Evolutionary conservation across 2,329 filamentous ascomycete species (phyloP), one percentile per base, ranked within the genome.

Genomic region (Orbilia ellipsospora): DNA sequence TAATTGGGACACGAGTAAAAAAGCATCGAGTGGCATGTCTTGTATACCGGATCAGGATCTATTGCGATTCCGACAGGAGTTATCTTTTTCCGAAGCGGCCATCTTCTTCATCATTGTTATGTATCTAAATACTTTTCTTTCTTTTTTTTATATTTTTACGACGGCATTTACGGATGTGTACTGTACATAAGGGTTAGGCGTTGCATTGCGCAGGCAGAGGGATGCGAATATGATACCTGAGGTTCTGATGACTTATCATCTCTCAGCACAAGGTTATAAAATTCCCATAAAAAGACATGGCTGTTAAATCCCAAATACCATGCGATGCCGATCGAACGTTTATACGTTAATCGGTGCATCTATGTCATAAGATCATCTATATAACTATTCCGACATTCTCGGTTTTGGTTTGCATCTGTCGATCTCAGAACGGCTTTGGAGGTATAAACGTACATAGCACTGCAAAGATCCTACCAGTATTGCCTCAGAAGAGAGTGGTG

Each of bases 151-250:
- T 44, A 31, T 51, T 40, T 64, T 68, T 52, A 74, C 63, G 63
- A 68, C 54, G 40, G 63, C 63, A 74, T 68, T 68, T 62, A 45
- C 57, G 70, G 70, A 74, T 74, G 70, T 67, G 16, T 15, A 67
- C 44, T 73, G 69, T 73, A 73, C 57, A 73, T 67, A 62, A 67
- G 70, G 40, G n/a, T 23, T 63, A 59, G 70, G 70, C 70, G 70
- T 74, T 74, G 63, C 51, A 68, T 63, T 64, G 57, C 51, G 56
- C 36, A 54, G 64, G 63, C 5, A 44, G 51, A 74, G 55, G 28
- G 50, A 23, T 68, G 42, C 51, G 63, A 65, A 68, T 74, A 74
- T 74, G 70, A 74, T 74, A 74, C 70, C 70, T 74, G 28, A 64
- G 63, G 52, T 48, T 65, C 42, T 57, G 31, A 36, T 36, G 31